phyloP scores from a whole-genome alignment of 1,284 basidiomycete species.

The Rhizopogon parksii region DNA sequence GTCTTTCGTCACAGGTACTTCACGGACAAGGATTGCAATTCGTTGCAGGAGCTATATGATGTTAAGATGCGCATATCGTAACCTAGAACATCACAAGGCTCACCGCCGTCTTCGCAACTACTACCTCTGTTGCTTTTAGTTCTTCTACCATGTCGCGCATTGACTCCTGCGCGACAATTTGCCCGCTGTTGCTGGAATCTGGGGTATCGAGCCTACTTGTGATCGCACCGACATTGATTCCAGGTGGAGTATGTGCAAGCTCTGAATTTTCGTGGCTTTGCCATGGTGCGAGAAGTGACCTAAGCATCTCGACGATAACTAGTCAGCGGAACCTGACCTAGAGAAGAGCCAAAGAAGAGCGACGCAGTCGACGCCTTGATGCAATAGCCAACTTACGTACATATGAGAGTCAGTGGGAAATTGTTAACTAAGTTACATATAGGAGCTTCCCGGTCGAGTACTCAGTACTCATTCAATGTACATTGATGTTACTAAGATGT shows the following conservation, averaged over 20 bases:
- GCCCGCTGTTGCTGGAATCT: background rate
- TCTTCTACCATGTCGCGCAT: constrained; percentile 18
- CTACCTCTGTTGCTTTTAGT: constrained; percentile 18
- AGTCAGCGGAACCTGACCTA: background rate
- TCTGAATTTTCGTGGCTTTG: background rate
- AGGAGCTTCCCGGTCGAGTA: too few relatives aligned
- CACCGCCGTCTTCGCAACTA: constrained; percentile 19
- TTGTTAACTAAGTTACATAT: background rate
- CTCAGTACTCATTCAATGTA: too few relatives aligned
- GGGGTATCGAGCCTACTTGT: background rate
- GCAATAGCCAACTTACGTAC: too few relatives aligned
- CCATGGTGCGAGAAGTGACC: background rate
- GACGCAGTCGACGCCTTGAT: too few relatives aligned
- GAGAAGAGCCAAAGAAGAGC: background rate
- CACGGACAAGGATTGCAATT: constrained; percentile 52
- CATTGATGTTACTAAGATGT: too few relatives aligned
- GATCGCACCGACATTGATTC: background rate
- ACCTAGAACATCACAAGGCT: background rate
- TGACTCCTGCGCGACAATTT: background rate
- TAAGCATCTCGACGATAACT: background rate
- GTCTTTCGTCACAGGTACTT: constrained; percentile 58
- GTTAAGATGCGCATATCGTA: background rate
- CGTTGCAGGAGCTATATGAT: constrained; percentile 49
- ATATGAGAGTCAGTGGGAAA: background rate
- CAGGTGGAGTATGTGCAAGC: background rate